Conservation (phyloP, 176 grass and related monocot genomes). For the Secale cereale region DNA sequence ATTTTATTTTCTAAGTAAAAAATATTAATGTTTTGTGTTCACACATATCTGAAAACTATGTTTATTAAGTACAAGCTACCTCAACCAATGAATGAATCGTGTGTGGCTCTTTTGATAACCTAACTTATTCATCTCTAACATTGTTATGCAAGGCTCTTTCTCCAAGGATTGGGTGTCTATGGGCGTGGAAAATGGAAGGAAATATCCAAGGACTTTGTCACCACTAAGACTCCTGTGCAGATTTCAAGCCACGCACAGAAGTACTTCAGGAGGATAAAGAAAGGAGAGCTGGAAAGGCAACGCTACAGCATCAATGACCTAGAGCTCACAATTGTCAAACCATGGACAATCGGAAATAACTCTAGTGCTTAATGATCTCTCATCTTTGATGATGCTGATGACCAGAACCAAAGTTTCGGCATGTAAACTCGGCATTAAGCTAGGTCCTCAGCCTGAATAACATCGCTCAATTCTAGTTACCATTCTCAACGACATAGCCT, state of each 20-base stretch:
- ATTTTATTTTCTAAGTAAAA: background rate
- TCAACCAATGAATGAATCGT: background rate
- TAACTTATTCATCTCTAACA: background rate
- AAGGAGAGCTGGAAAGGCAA: rapidly evolving
- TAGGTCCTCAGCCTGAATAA: background rate
- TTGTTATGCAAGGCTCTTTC: background rate
- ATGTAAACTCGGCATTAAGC: background rate
- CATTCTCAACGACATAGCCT: background rate
- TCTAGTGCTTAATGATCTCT: background rate
- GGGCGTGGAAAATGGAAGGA: constrained; percentile 11
- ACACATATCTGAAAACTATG: background rate
- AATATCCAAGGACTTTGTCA: background rate
- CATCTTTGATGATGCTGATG: background rate
- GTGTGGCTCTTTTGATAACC: background rate
- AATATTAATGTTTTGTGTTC: background rate
- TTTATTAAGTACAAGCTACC: background rate
- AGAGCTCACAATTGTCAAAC: background rate
- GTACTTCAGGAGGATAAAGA: background rate
- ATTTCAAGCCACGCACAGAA: constrained; percentile 22
- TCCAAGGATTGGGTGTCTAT: background rate
- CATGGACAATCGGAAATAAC: background rate
- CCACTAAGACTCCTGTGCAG: background rate
- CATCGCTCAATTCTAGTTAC: background rate
- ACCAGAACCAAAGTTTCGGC: background rate
- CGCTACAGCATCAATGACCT: background rate